Evolutionary conservation across 2,329 filamentous ascomycete genomes (phyloP), one percentile per base, ranked within the genome.

Genomic region (Ceratocystis albifundus): DNA sequence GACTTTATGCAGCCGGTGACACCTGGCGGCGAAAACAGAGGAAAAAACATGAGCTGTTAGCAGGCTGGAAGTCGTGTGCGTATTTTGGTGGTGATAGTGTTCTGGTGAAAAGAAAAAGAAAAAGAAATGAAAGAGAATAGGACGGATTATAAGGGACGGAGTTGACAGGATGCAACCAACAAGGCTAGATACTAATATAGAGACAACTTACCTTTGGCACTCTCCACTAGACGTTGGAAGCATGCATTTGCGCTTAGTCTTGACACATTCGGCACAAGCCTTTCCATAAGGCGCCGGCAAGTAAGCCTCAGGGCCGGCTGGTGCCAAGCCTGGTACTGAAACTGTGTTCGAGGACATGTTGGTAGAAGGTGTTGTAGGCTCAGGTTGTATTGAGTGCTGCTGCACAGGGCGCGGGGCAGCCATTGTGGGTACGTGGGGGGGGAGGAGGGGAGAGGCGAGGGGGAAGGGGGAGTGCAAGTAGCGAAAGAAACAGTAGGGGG

Each of bases 241-340:
- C 32, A 78, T 74, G 69, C 77, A 79, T 71, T 77, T 78, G 71
- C 77, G 77, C 66, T 79, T 79, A 44, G 77, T 77, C 61, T 75
- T 76, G 61, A 75, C 73, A 69, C 77, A 79, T 65, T 75, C 76
- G 55, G 72, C 69, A 64, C 77, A 79, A 6, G 77, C 74, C 44
- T 75, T 74, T 30, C 77, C 77, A 67, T 79, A 77, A 8, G 75
- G 75, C 1, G 75, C 75, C 0, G 75, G 70, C 25, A 59, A 66
- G 59, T 64, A 64, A 0, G 63, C 32, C 17, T 69, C 66, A 20
- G 55, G 12, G 10, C n/a, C 28, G 30, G 20, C 50, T 55, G 50
- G 50, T 6, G 1, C 15, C 7, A 22, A 50, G 12, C 15, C 46
- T n/a, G 17, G 46, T 17, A 4, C 46, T 8, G 48, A 25, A 15